Conservation (phyloP, 2,329 filamentous ascomycete genomes). For the Delphinella strobiligena region DNA sequence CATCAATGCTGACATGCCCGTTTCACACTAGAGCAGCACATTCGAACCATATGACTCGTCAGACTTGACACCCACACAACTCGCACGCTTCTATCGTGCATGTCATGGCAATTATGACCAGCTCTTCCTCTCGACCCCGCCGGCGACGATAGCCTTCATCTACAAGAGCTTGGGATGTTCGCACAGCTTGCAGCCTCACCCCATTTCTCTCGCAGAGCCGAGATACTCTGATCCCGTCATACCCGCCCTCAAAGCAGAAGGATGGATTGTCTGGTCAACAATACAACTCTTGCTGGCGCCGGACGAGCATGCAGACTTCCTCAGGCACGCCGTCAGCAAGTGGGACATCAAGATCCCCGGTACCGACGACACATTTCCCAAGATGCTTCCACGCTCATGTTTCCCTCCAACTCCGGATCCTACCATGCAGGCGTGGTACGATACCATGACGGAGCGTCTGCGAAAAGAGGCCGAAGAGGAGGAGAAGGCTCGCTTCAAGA, state of each 20-base stretch:
- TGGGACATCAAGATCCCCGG: conserved; percentile 67
- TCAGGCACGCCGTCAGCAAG: conserved; percentile 67
- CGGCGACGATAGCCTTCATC: conserved; percentile 73
- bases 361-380: conserved; percentile 46
- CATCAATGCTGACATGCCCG: neutral
- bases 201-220: conserved; percentile 40
- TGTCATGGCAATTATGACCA: conserved; percentile 35
- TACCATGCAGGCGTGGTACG: conserved; percentile 80
- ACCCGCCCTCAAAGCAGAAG: conserved; percentile 69
- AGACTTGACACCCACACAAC: conserved; percentile 36
- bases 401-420: conserved; percentile 64
- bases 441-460: conserved; percentile 59
- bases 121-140: conserved; percentile 66
- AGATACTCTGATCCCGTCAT: conserved; percentile 65
- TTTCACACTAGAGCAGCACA: conserved; percentile 9
- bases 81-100: conserved; percentile 38
- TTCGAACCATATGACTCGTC: conserved; percentile 31
- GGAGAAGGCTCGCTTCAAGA: conserved; percentile 15
- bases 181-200: conserved; percentile 62
- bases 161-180: conserved; percentile 86
- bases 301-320: conserved; percentile 72
- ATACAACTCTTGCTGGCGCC: conserved; percentile 81
- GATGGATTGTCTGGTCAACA: conserved; percentile 89
- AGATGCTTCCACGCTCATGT: conserved; percentile 50
- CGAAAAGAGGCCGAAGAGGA: conserved; percentile 47